phyloP scores from a whole-genome alignment of 2,329 filamentous ascomycete species.

The Byssothecium circinans region DNA sequence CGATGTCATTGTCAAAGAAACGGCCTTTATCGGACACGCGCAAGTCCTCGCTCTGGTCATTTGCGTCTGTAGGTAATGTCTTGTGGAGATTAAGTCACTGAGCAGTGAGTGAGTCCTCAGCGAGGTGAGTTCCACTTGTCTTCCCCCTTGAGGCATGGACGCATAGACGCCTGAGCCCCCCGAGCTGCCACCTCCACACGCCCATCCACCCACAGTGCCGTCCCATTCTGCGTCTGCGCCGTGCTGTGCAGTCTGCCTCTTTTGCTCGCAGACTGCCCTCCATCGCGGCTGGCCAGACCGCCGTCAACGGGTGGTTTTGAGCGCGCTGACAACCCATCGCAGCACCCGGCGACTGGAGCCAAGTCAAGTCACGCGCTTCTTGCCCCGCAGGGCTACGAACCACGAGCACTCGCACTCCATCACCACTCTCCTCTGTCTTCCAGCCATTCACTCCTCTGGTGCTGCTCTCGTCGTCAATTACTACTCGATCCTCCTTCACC shows the following conservation, averaged over 20 bases:
- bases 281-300: background rate
- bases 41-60: background rate
- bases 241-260: background rate
- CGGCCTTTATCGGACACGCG: background rate
- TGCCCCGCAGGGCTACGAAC: constrained; percentile 1
- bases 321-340: background rate
- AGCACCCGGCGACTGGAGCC: background rate
- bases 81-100: no score
- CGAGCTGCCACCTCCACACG: background rate
- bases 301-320: background rate
- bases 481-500: background rate
- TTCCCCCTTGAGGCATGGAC: background rate
- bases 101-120: no score
- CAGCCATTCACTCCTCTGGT: background rate
- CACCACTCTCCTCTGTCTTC: background rate
- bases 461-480: background rate
- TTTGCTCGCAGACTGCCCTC: no score
- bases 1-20: background rate
- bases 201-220: no score
- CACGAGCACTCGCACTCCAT: background rate
- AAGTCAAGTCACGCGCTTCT: background rate
- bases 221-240: background rate
- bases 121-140: no score
- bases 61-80: background rate
- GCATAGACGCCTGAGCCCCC: background rate